Percentiles rank a stretch among this genome's conserved stretches.
Evolutionary conservation across 495 filamentous ascomycete species (phyloP).

Genomic region (Aspergillus hancockii): DNA sequence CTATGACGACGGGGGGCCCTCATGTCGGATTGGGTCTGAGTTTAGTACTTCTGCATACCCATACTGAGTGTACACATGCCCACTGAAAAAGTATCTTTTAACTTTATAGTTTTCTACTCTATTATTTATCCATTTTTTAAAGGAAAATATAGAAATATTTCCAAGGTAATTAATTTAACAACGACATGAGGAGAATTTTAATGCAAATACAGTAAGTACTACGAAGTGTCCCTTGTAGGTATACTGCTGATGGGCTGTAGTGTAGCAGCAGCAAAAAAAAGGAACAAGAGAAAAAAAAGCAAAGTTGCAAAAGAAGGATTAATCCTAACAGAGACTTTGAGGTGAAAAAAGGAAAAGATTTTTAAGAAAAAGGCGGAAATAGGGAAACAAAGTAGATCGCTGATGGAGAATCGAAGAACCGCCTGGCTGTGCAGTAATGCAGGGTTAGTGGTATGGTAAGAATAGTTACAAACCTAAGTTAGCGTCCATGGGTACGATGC

Average conservation of each 20-base stretch:
- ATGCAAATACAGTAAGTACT: too few species aligned
- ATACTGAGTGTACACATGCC: too few species aligned
- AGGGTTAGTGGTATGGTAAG: conserved; percentile 15
- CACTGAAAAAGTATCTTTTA: not conserved
- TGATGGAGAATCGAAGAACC: not conserved
- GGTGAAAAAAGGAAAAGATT: not conserved
- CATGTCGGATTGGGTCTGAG: not conserved
- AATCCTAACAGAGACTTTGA: not conserved
- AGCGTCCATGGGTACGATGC: conserved; percentile 6
- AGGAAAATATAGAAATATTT: too few species aligned
- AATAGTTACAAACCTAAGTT: conserved; percentile 3
- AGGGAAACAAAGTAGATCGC: not conserved
- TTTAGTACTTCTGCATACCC: not conserved
- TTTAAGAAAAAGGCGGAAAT: not conserved
- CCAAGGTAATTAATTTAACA: too few species aligned
- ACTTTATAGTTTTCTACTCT: not conserved
- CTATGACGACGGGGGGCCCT: not conserved
- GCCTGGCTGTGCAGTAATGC: conserved; percentile 11
- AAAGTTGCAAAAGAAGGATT: conserved; percentile 3
- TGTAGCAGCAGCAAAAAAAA: not conserved
- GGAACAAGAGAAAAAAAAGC: not conserved
- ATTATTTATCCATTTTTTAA: too few species aligned
- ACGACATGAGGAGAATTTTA: too few species aligned
- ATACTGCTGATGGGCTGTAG: too few species aligned
- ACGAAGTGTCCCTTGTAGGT: too few species aligned